Percentiles rank a stretch among this genome's conserved stretches.
phyloP scores from a whole-genome alignment of 371 early-diverging fungal genomes.

The Dichotomocladium elegans region DNA sequence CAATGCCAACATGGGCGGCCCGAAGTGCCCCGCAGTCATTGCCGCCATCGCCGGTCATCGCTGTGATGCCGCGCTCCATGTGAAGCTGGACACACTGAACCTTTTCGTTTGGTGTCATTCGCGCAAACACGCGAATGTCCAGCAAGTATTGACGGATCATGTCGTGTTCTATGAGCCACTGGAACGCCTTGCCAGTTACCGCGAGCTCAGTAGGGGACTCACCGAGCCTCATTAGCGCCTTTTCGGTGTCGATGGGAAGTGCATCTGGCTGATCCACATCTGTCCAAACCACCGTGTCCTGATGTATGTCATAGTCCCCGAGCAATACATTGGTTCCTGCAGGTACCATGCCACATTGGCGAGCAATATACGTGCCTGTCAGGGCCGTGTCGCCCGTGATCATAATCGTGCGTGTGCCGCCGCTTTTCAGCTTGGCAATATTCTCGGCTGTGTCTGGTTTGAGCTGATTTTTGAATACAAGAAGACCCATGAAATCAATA shows the following conservation, averaged over 20 bases:
- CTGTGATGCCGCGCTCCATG: constrained; percentile 57
- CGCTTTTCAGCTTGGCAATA: constrained; percentile 65
- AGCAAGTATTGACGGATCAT: constrained; percentile 37
- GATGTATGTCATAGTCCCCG: constrained; percentile 57
- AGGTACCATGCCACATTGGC: constrained; percentile 28
- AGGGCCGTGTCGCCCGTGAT: constrained; percentile 90
- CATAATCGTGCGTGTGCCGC: constrained; percentile 82
- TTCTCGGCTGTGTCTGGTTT: constrained; percentile 70
- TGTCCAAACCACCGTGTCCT: constrained; percentile 40
- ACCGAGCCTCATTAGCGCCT: neutral
- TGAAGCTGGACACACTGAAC: constrained; percentile 56
- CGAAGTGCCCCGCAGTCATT: constrained; percentile 97
- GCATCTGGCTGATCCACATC: constrained; percentile 16
- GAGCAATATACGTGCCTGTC: constrained; percentile 74
- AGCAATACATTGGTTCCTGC: constrained; percentile 50
- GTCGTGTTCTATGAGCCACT: constrained; percentile 24
- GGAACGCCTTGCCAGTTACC: constrained; percentile 65
- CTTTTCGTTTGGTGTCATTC: constrained; percentile 78
- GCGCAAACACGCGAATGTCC: constrained; percentile 64
- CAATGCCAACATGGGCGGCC: constrained; percentile 91
- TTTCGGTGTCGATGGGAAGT: neutral
- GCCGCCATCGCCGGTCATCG: constrained; percentile 98
- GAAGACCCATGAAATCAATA: constrained; percentile 57
- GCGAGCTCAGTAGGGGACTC: constrained; percentile 49
- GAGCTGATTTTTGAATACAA: constrained; percentile 81